phyloP scores from a whole-genome alignment of 306 rosid genomes.

The Lathyrus sativus region DNA sequence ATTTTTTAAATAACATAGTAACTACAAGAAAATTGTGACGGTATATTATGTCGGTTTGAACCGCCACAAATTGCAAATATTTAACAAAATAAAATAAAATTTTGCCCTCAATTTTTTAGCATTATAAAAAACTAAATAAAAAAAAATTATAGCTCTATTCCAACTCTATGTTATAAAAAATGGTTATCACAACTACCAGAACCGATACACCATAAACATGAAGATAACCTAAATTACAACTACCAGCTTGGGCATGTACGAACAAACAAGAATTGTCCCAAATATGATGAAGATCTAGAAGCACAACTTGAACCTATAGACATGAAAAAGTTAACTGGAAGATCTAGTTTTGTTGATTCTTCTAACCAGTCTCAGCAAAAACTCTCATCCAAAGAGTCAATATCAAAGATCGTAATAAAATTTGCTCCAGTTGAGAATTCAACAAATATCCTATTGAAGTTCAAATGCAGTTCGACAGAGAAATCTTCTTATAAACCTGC shows the following conservation, averaged over 20 bases:
- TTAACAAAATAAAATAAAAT: no score
- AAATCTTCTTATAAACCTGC: slow-evolving; percentile 63
- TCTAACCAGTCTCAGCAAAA: slow-evolving; percentile 67
- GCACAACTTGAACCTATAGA: slow-evolving; percentile 71
- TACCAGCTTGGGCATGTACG: slow-evolving; percentile 96
- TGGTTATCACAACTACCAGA: no score
- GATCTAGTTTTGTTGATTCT: slow-evolving; percentile 59
- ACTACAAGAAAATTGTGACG: no score
- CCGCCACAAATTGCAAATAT: no score
- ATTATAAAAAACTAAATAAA: no score
- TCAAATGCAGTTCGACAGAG: slow-evolving; percentile 83
- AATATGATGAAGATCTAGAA: slow-evolving; percentile 86
- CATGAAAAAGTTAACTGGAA: slow-evolving; percentile 60
- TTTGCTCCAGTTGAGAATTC: slow-evolving; percentile 57
- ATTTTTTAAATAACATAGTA: no score
- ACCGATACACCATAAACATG: no score
- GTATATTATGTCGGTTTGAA: no score
- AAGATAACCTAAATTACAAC: no score
- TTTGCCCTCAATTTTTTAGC: no score
- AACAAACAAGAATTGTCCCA: slow-evolving; percentile 96
- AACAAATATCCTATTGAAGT: slow-evolving; percentile 64
- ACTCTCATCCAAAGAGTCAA: slow-evolving; percentile 58
- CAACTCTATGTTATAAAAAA: no score
- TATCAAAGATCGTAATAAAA: slow-evolving; percentile 63
- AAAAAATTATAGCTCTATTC: no score